Base-by-base conservation (phyloP, 176 grass and related monocot species). In the Cenchrus americanus region DNA sequence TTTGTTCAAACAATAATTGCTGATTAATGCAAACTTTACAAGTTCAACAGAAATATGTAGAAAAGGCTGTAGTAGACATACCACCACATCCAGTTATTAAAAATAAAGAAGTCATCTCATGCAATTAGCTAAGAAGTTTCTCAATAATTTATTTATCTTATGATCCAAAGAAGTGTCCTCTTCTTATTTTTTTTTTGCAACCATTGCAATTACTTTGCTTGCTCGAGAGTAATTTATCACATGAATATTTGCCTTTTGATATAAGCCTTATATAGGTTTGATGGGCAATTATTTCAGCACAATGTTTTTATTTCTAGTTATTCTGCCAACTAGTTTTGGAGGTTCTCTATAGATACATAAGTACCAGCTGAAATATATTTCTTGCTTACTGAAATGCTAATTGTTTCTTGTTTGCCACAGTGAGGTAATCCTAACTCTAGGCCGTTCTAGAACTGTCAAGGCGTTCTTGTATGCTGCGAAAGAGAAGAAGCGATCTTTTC, bases 341-440 rank as follows among this genome's bases (percentile, higher is more conserved):
- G 9, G 30, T 46, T 23, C 12, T 44, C 17, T 80, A 23, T 70
- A 32, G 26, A 69, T 37, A 80, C 44, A 46, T 52, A n/a, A 52
- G 18, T n/a, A 50, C 11, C 7, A 65, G 76, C 14, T 50, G 27
- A 86, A 73, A 58, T 23, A 75, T 83, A 62, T 30, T 30, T 6
- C 52, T 81, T 49, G 19, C 17, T 82, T 66, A 19, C 59, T 70
- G 9, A 47, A 62, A 83, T 75, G 34, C 43, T 80, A 54, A 43
- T 79, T 24, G 13, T 24, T 88, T 84, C 24, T 78, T 83, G 15
- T 74, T 86, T 79, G 42, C 42, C n/a, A 78, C 80, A 99, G 93
- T 89, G 96, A 99, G 89, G 96, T 99, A 61, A 99, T 99, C 81
- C 85, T 99, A 79, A 99, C 96, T 88, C 85, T 99, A 77, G 96